Evolutionary conservation across 306 rosid genomes (phyloP), one percentile per base, ranked within the genome.

Genomic region (Malus sylvestris): DNA sequence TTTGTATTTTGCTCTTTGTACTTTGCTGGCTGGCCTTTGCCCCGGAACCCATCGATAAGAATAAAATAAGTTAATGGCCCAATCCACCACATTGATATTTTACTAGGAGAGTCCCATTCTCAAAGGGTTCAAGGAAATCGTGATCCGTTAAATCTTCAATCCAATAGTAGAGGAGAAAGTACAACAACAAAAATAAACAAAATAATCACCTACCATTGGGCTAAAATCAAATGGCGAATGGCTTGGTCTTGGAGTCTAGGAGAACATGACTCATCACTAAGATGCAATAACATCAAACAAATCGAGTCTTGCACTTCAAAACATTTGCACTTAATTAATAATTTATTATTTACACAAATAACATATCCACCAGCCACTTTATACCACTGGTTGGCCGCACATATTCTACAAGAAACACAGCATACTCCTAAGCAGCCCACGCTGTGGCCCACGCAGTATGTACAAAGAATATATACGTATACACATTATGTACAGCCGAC

Each of bases 391-490:
- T 38, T 38, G 76, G 67, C 25, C 25, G 25, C 42, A 52, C 55
- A 73, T 40, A 59, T 59, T 4, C 23, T 32, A 58, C 76, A 71
- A 33, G 66, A 60, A 57, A 13, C 33, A 18, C 18, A 30, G 12
- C 22, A 8, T 15, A 64, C 22, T 18, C 35, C 40, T 30, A 35
- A 4, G 2, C 2, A 33, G 69, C 44, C 44, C 68, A 60, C 45
- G 40, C 10, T 40, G n/a, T 53, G 45, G 67, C 79, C 3, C 38
- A 33, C 25, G 40, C 40, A 53, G 68, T 65, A 79, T 49, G 33
- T 66, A 79, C 85, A 70, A 52, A 25, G 63, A 86, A 73, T 83
- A 71, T 76, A 85, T 84, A 86, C 32, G 64, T 71, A 86, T 76
- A 68, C 76, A 91, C 88, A 74, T 16, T 70, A 61, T 72, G 45